Evolutionary conservation across 371 early-diverging fungal genomes (phyloP).

Genomic region (Paraphysoderma sedebokerense): DNA sequence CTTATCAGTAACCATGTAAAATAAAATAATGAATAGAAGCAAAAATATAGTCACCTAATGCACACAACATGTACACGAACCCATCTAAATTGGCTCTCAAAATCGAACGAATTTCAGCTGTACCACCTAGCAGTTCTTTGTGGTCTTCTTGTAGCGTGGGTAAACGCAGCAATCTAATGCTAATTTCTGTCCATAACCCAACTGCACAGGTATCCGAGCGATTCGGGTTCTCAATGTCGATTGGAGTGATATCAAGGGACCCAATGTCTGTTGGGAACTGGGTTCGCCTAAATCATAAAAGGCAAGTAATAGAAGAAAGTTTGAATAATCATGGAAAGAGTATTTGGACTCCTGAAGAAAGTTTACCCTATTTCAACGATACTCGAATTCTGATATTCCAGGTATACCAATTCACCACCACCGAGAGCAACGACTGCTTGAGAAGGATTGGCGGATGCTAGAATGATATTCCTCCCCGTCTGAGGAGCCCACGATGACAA

Average conservation of each 20-base stretch:
- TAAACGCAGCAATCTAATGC: constrained; percentile 38
- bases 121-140: constrained; percentile 30
- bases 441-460: constrained; percentile 28
- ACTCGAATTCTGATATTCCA: constrained; percentile 25
- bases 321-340: too few relatives aligned
- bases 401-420: constrained; percentile 27
- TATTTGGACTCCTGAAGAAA: not conserved
- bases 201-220: constrained; percentile 37
- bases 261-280: constrained; percentile 45
- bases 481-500: constrained; percentile 41
- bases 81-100: constrained; percentile 39
- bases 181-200: constrained; percentile 56
- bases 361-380: constrained; percentile 28
- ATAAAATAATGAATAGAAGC: not conserved
- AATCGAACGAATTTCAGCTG: constrained; percentile 60
- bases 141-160: constrained; percentile 32
- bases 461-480: constrained; percentile 17
- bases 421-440: constrained; percentile 39
- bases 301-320: too few relatives aligned
- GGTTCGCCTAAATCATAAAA: constrained; percentile 11
- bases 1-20: not conserved
- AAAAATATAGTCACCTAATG: constrained; percentile 31
- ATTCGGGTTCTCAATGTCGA: constrained; percentile 16
- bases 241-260: constrained; percentile 46
- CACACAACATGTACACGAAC: constrained; percentile 43